phyloP scores from a whole-genome alignment of 257 asterid species.

The Scutellaria barbata region DNA sequence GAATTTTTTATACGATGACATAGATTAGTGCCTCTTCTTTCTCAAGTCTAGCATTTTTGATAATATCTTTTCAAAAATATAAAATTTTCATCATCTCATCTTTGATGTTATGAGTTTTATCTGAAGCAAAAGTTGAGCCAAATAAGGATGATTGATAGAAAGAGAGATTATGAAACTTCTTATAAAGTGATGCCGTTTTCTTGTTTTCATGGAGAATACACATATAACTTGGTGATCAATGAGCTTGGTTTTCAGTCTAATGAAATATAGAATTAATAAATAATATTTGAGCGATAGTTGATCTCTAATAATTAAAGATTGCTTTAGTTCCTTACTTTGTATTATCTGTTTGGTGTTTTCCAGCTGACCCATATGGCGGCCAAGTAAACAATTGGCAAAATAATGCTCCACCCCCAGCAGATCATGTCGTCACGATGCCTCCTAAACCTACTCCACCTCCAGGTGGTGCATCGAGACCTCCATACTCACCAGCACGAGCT shows the following conservation, averaged over 20 bases:
- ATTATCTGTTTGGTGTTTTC: slow-evolving; percentile 11
- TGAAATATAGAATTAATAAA: neutral
- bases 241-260: neutral
- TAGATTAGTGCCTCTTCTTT: neutral
- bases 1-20: neutral
- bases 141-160: neutral
- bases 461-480: slow-evolving; percentile 61
- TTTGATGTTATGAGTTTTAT: neutral
- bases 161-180: too few species aligned
- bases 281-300: neutral
- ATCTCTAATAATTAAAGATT: neutral
- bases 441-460: slow-evolving; percentile 64
- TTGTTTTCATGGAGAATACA: neutral
- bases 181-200: neutral
- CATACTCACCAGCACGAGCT: slow-evolving; percentile 48
- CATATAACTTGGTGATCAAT: neutral
- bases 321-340: too few species aligned
- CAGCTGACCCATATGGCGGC: slow-evolving; percentile 65
- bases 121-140: neutral
- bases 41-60: neutral
- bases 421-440: slow-evolving; percentile 54
- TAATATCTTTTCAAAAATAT: neutral
- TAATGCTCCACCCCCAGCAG: slow-evolving; percentile 51
- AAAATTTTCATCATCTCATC: neutral
- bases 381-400: slow-evolving; percentile 73